phyloP scores from a whole-genome alignment of 257 asterid genomes.

The Thymus mandschuricus region DNA sequence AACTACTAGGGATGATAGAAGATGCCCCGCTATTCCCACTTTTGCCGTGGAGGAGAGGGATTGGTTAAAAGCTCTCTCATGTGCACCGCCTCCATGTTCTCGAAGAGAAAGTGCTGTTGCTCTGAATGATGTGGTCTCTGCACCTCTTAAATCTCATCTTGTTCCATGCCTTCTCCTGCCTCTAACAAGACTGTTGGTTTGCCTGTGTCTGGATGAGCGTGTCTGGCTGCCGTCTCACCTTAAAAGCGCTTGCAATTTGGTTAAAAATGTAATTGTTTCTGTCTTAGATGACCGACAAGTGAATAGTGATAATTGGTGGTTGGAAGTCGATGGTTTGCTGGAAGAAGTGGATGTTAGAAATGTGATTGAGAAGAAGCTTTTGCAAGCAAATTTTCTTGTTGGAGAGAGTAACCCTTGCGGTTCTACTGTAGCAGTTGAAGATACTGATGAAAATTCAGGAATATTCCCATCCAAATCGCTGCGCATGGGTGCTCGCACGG shows the following conservation, averaged over 20 bases:
- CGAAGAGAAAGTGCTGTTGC: conserved; percentile 89
- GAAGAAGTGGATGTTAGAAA: conserved; percentile 55
- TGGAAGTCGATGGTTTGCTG: conserved; percentile 65
- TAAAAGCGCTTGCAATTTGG: conserved; percentile 62
- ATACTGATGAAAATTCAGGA: conserved; percentile 44
- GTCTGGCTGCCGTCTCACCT: conserved; percentile 79
- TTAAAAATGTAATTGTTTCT: conserved; percentile 64
- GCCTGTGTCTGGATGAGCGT: conserved; percentile 72
- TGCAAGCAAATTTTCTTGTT: conserved; percentile 50
- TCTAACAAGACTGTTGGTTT: conserved; percentile 63
- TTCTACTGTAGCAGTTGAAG: conserved; percentile 45
- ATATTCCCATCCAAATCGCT: conserved; percentile 55
- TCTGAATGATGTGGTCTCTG: conserved; percentile 69
- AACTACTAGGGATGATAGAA: conserved; percentile 41
- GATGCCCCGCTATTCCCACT: conserved; percentile 60
- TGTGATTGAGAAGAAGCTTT: conserved; percentile 68
- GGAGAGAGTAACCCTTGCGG: conserved; percentile 47
- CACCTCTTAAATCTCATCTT: conserved; percentile 77
- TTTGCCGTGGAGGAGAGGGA: conserved; percentile 91
- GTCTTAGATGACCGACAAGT: conserved; percentile 50
- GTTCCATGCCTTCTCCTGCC: conserved; percentile 78
- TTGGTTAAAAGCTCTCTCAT: conserved; percentile 89
- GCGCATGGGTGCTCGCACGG: conserved; percentile 51
- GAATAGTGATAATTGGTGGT: conserved; percentile 76
- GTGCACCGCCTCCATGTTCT: conserved; percentile 94